These are phyloP conservation scores for Penicillium malachiteum DNA, from an alignment of 495 filamentous ascomycete genomes.

Conservation along the genomic window DNA sequence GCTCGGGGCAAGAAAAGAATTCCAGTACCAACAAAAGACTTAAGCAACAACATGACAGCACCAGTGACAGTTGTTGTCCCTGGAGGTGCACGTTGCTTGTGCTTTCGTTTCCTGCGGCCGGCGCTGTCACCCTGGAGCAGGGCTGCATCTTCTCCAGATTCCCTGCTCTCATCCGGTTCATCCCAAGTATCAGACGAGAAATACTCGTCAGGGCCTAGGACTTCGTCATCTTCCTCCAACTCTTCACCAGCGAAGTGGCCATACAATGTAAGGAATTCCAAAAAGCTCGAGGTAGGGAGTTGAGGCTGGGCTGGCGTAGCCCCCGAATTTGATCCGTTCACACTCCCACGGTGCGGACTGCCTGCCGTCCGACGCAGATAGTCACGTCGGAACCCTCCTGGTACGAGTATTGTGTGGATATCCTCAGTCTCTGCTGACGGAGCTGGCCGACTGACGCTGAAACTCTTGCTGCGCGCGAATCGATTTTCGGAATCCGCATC, in stretches of 20 bases:
- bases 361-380: slow-evolving; percentile 69
- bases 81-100: slow-evolving; percentile 66
- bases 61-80: slow-evolving; percentile 70
- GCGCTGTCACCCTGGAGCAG: slow-evolving; percentile 66
- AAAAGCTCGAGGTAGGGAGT: slow-evolving; percentile 83
- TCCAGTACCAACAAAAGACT: slow-evolving; percentile 96
- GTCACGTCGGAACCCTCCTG: slow-evolving; percentile 90
- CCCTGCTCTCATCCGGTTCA: slow-evolving; percentile 60
- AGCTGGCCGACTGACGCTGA: slow-evolving; percentile 70
- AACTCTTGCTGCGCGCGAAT: slow-evolving; percentile 72
- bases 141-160: slow-evolving; percentile 77
- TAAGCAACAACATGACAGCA: slow-evolving; percentile 80
- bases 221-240: slow-evolving; percentile 93
- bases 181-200: slow-evolving; percentile 68
- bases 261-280: slow-evolving; percentile 92
- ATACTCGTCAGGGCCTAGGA: slow-evolving; percentile 77
- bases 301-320: slow-evolving; percentile 47
- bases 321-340: slow-evolving; percentile 37
- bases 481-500: slow-evolving; percentile 62
- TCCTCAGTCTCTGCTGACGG: slow-evolving; percentile 77
- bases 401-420: slow-evolving; percentile 83
- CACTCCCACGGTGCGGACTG: slow-evolving; percentile 55
- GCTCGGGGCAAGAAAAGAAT: slow-evolving; percentile 95
- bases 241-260: slow-evolving; percentile 97
- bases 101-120: slow-evolving; percentile 64